Conservation (phyloP, 208 protist species). For the Crithidia mellificae region DNA sequence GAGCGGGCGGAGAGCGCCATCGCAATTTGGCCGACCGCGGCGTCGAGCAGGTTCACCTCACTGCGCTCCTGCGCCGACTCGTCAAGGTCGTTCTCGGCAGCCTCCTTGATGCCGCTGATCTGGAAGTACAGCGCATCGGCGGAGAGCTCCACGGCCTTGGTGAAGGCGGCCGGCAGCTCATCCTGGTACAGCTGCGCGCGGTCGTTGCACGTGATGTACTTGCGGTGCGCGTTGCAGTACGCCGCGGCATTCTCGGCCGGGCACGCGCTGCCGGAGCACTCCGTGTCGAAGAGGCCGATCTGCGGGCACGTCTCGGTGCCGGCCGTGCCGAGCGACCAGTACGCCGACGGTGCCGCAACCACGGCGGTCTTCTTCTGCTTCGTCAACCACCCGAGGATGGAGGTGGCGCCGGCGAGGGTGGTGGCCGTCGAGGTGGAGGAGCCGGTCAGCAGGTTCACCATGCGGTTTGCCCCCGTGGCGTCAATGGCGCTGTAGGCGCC, state of each 20-base stretch:
- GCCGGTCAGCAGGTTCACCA: constrained; percentile 70
- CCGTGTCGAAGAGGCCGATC: constrained; percentile 63
- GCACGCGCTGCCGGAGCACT: constrained; percentile 48
- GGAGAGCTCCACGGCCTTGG: constrained; percentile 34
- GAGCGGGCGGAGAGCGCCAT: constrained; percentile 52
- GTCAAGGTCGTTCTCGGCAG: constrained; percentile 14
- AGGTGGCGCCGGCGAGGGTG: constrained; percentile 38
- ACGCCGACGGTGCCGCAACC: constrained; percentile 51
- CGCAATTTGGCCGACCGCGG: constrained; percentile 52
- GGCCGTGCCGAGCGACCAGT: constrained; percentile 40
- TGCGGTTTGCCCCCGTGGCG: constrained; percentile 14
- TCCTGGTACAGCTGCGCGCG: constrained; percentile 50
- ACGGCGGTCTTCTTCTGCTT: constrained; percentile 33
- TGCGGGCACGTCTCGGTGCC: constrained; percentile 24
- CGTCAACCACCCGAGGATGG: constrained; percentile 56
- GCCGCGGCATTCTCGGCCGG: constrained; percentile 26
- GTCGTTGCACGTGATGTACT: constrained; percentile 55
- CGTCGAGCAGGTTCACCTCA: constrained; percentile 74
- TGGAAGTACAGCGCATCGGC: constrained; percentile 72
- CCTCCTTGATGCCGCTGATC: constrained; percentile 25
- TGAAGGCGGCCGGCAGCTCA: constrained; percentile 47
- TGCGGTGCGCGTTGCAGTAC: constrained; percentile 59
- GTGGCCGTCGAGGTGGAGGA: constrained; percentile 7
- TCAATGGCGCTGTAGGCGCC: constrained; percentile 37
- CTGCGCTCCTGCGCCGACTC: constrained; percentile 38